Evolutionary conservation across 78 protist species (phyloP).

Genomic region (Protostelium mycophagum): DNA sequence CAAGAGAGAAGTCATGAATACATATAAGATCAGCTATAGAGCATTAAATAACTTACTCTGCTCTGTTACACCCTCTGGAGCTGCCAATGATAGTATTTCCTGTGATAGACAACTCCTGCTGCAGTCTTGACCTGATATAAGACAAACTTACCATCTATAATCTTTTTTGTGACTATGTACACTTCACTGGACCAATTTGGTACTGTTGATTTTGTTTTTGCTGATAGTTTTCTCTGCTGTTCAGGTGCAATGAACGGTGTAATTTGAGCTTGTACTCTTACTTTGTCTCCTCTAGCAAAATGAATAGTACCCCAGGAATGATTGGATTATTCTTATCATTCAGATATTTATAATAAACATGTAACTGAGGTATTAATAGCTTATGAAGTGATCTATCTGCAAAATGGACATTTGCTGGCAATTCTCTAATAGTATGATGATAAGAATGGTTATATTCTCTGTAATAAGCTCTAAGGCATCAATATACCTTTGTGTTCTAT

Average conservation of each 20-base stretch:
- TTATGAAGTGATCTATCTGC: slow-evolving; percentile 1
- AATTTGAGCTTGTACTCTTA: neutral
- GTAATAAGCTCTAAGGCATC: slow-evolving; percentile 1
- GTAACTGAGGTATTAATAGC: neutral
- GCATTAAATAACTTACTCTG: too few species aligned
- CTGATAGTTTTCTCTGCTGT: slow-evolving; percentile 1
- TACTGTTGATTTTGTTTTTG: neutral
- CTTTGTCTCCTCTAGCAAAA: slow-evolving; percentile 1
- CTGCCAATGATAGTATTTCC: too few species aligned
- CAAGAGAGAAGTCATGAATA: too few species aligned
- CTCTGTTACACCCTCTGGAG: too few species aligned
- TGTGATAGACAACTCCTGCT: too few species aligned
- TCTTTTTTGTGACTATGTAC: neutral
- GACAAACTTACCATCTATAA: neutral
- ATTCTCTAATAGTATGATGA: neutral
- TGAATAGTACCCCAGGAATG: neutral
- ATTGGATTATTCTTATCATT: neutral
- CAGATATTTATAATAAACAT: neutral
- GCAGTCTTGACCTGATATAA: slow-evolving; percentile 1
- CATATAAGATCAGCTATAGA: too few species aligned
- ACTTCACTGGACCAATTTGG: neutral
- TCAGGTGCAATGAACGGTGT: neutral
- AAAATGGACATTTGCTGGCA: slow-evolving; percentile 1
- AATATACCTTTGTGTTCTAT: neutral
- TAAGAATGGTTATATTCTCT: neutral